Conservation (phyloP, 768 basidiomycete species). For the Suillus americanus region DNA sequence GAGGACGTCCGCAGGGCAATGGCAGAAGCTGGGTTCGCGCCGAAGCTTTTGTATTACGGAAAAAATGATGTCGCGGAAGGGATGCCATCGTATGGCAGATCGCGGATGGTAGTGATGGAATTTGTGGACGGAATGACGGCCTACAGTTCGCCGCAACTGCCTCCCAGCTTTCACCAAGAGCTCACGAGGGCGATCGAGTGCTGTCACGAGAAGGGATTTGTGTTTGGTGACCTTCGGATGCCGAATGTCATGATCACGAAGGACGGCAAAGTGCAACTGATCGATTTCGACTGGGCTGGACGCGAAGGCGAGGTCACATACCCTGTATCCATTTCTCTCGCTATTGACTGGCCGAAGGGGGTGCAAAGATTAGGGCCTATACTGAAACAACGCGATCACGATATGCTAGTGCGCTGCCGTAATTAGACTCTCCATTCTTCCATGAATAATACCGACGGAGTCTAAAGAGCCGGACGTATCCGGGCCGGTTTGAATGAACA, state of each 20-base stretch:
- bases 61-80: slow-evolving; percentile 8
- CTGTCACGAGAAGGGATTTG: not conserved
- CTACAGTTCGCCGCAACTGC: not conserved
- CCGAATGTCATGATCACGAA: not conserved
- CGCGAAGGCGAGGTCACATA: not conserved
- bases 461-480: no score
- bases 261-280: not conserved
- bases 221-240: not conserved
- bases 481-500: no score
- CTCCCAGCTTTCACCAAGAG: slow-evolving; percentile 12
- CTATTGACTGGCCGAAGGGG: not conserved
- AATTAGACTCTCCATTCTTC: not conserved
- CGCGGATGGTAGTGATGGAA: slow-evolving; percentile 43
- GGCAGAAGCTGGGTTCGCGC: slow-evolving; percentile 26
- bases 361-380: not conserved
- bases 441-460: no score
- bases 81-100: slow-evolving; percentile 16
- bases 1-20: slow-evolving; percentile 32
- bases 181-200: not conserved
- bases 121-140: slow-evolving; percentile 23
- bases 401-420: not conserved
- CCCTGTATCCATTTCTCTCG: not conserved
- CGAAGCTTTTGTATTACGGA: slow-evolving; percentile 32
- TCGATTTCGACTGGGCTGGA: not conserved
- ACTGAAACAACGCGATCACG: not conserved